Evolutionary conservation across 768 basidiomycete species (phyloP), one percentile per base, ranked within the genome.

Genomic region (Porphyrellus cyaneotinctus): DNA sequence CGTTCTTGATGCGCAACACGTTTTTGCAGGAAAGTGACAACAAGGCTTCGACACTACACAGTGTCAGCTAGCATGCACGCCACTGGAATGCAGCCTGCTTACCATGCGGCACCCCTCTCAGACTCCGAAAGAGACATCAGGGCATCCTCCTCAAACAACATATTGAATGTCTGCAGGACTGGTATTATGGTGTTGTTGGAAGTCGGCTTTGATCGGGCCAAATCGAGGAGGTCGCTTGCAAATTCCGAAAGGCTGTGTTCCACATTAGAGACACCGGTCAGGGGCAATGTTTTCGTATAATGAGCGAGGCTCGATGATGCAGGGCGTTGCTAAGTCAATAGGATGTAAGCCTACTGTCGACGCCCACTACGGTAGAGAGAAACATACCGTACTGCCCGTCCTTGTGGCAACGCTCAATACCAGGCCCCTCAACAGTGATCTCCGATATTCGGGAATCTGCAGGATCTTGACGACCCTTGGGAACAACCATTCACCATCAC

Each of bases 181-280:
- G 95, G 94, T n/a, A 97, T 75, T 36, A 95, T 84, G 26, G 90
- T 72, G 11, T 77, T 72, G 63, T 97, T 97, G 10, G 79, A 77
- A 13, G 74, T 68, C 33, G 82, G 59, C 56, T 86, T 81, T 31
- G 72, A 60, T 52, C 78, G 76, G 1, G 78, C 82, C 52, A 82
- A 75, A 6, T 65, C 64, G 22, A 84, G 54, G 32, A 95, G 76
- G 64, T 90, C 85, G 8, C 70, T 66, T 15, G 80, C 71, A 13
- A 93, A 72, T n/a, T 68, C 64, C 11, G 73, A 60, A 32, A 85
- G 72, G 59, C 73, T 75, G 61, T 84, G 87, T 26, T 58, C 67
- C 53, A 51, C 59, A 18, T 53, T 59, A 20, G 56, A 58, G 20
- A 51, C 57, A 6, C 61, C 58, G 5, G 64, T 56, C 35, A 79